Base-by-base conservation (phyloP, 345 rosid genomes). In the Erysimum cheiranthoides region DNA sequence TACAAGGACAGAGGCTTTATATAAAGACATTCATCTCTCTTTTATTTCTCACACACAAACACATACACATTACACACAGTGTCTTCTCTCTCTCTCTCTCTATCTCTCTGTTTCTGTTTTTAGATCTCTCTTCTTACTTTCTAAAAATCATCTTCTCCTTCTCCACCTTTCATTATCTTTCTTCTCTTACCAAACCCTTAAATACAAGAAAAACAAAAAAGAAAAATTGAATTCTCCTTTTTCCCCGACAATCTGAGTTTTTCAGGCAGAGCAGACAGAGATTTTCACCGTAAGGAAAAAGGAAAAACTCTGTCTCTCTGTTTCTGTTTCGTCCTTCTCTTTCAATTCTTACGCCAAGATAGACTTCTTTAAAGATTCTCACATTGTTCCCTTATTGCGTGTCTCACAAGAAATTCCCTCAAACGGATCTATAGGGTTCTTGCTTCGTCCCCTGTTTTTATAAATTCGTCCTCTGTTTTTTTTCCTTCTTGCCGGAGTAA, bases 11-110 rank as follows among this genome's bases (percentile, higher is more conserved):
- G 52, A 47, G 27, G 52, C 52, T 57, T 66, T 83, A 82, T 84
- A 79, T 73, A 82, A 77, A 80, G 83, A 43, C 79, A 70, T 69
- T 57, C 25, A 59, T 63, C 76, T 79, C 73, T 69, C 66, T 63
- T 17, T 40, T 21, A 58, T 47, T 66, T 50, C 65, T 40, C 53
- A 34, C 66, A 63, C 71, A 54, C 25, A 61, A 46, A 34, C 66
- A 63, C 71, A 54, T 16, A 61, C 31, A 60, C 51, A 61, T 45
- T 0, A 36, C 9, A 28, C 21, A 47, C 61, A 66, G 49, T 71
- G 60, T 77, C 73, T 27, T 73, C 81, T 59, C 72, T 61, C 50
- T 52, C n/a, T n/a, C n/a, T n/a, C 61, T 35, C 50, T 47, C 56
- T 42, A 42, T 34, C 27, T 32, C 76, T 42, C 54, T 73, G 34